Evolutionary conservation across 192 early-diverging fungal species (phyloP), one percentile per base, ranked within the genome.

Genomic region (Kickxella alabastrina): DNA sequence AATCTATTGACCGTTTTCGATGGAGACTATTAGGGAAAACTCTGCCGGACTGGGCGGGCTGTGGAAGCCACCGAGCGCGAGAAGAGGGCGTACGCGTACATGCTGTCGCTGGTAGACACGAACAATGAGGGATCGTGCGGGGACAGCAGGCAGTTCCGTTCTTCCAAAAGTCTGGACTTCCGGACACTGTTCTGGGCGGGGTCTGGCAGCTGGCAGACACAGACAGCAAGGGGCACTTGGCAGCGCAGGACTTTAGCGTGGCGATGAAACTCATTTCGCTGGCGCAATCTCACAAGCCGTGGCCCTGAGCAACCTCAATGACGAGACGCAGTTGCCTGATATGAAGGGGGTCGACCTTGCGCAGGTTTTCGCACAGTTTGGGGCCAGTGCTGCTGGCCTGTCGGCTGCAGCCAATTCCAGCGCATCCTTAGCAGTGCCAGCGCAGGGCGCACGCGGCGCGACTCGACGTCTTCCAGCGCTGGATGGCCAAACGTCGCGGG

Each of bases 221-320:
- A 3, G 85, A 90, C 22, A 80, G 84, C 57, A 82, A 83, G 49
- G 95, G 93, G 14, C 80, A 81, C 23, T 67, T 94, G 40, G 85
- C 83, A 17, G 73, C 77, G 29, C 68, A 74, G 14, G 85, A 80
- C 26, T 97, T 97, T 65, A 78, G 70, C 48, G 81, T 87, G 24
- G 90, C 89, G 8, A 59, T 95, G 48, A 97, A 95, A 62, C 74
- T 94, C 41, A 94, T 97, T 62, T 87, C 92, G 22, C 75, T 91
- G 15, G 87, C 81, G 10, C 95, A 97, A 60, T 77, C 78, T 36
- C 85, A 86, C 15, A 79, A 49, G 74, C 72, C 6, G 79, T 72
- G 23, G 81, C 74, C 31, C 59, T 83, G 22, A 48, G 83, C 28
- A 61, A 39, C 39, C 63, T 79, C 13, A 57, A 46, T 14, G 62